Evolutionary conservation across 257 asterid genomes (phyloP), one percentile per base, ranked within the genome.

Genomic region (Ilex aquifolium): DNA sequence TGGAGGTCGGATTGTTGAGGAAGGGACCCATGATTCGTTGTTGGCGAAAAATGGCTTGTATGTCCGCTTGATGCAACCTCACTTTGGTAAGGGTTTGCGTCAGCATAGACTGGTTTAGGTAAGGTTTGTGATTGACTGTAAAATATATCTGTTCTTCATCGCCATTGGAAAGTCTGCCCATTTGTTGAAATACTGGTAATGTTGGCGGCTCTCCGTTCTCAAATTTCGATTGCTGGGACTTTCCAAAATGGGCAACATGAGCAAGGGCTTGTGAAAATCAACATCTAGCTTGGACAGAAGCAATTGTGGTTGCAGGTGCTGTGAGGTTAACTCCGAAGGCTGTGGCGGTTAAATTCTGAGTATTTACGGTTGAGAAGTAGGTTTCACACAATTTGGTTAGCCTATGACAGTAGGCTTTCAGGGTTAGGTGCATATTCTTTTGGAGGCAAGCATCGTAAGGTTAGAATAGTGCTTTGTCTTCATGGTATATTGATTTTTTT

Each of bases 1-100:
- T 72, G 97, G 99, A 65, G 99, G 99, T 55, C 69, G 85, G 65
- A 93, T 93, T 60, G 99, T 93, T 52, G 99, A 93, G 84, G 97
- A 90, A 74, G 99, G 99, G 42, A 76, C 85, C 62, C 99, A 93
- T 30, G 97, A 87, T 71, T 63, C 88, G 2, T 76, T 93, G 55
- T 72, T 82, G 78, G 73, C 84, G 1, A 93, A 86, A 77, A 90
- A 86, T 69, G 89, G 97, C 65, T 84, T 93, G 72, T 93, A 93
- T 64, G 97, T 90, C 36, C 91, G 99, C 8, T 64, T 93, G 76
- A 93, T 87, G 96, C 99, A 93, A 50, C 99, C 99, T 60, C 97
- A 93, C 78, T 93, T 93, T 60, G 87, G 94, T 17, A 93, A 93
- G 75, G 97, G 96, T 13, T 69, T 87, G 79, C 84, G 97, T 36